These are phyloP conservation scores for Alternaria sp. DNA, from an alignment of 2,329 filamentous ascomycete genomes.

Conservation along the genomic window DNA sequence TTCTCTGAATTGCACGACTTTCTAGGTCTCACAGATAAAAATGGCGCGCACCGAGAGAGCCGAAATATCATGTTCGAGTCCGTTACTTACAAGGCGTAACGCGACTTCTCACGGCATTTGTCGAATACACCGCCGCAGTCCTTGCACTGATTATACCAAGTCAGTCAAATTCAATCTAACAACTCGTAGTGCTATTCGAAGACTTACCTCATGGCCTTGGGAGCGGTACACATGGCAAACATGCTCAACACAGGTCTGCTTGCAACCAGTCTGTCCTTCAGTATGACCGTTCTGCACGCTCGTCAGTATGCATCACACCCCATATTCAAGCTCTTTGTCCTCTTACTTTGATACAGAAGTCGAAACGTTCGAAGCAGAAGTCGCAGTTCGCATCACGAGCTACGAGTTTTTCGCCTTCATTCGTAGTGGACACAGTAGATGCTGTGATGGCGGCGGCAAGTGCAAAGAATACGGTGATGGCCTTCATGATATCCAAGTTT, in stretches of 20 bases:
- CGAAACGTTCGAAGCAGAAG: slow-evolving; percentile 10
- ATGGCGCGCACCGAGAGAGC: not conserved
- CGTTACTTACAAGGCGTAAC: slow-evolving; percentile 2
- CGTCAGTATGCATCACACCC: not conserved
- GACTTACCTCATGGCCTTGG: slow-evolving; percentile 6
- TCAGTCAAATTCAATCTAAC: not conserved
- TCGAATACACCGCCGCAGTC: slow-evolving; percentile 10
- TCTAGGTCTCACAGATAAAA: not conserved
- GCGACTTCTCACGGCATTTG: slow-evolving; percentile 6
- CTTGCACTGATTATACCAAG: slow-evolving; percentile 4
- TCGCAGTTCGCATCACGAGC: slow-evolving; percentile 15
- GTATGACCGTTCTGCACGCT: slow-evolving; percentile 22
- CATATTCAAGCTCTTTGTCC: rapidly evolving
- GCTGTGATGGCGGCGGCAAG: not conserved
- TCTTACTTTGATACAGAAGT: slow-evolving; percentile 24
- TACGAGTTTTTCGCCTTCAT: not conserved
- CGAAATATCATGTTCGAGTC: not conserved
- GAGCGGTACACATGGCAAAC: slow-evolving; percentile 19
- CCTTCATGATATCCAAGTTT: not conserved
- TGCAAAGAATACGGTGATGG: not conserved
- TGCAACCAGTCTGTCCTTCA: slow-evolving; percentile 17
- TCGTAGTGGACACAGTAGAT: not conserved
- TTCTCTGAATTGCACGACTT: not conserved
- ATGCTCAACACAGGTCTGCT: slow-evolving; percentile 25
- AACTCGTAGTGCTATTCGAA: no score